Conservation (phyloP, 2,329 filamentous ascomycete species). For the Paraphaeosphaeria minitans region DNA sequence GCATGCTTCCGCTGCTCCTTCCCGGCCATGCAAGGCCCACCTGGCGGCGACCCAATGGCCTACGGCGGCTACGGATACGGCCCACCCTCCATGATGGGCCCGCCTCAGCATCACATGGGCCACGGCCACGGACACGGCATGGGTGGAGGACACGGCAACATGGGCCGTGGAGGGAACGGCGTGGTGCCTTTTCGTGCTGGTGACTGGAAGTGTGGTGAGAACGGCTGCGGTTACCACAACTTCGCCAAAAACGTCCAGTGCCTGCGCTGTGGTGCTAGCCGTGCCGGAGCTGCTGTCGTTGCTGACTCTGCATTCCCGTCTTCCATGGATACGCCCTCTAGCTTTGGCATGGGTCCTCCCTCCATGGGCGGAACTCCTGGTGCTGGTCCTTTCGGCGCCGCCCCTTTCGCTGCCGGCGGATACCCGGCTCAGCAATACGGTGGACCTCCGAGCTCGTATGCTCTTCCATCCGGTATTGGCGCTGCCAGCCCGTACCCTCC, state of each 20-base stretch:
- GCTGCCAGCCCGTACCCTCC: conserved; percentile 80
- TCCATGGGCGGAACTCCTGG: conserved; percentile 81
- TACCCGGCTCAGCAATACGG: conserved; percentile 80
- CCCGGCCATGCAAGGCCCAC: conserved; percentile 85
- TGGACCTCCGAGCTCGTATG: conserved; percentile 86
- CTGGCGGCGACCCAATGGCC: conserved; percentile 70
- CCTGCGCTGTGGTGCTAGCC: conserved; percentile 91
- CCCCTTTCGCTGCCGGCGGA: conserved; percentile 67
- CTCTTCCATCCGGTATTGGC: conserved; percentile 82
- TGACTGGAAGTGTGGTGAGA: conserved; percentile 98
- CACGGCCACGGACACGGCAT: conserved; percentile 51
- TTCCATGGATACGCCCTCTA: conserved; percentile 83
- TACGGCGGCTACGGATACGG: conserved; percentile 58
- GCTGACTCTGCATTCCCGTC: conserved; percentile 92
- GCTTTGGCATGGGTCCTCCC: conserved; percentile 82
- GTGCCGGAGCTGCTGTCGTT: conserved; percentile 90
- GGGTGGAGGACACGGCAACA: conserved; percentile 21
- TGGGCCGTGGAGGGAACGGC: conserved; percentile 73
- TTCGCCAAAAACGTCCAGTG: conserved; percentile 99
- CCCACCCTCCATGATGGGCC: conserved; percentile 66
- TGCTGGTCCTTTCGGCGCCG: conserved; percentile 72
- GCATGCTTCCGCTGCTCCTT: conserved; percentile 99
- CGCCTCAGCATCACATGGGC: conserved; percentile 71
- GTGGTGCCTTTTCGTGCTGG: conserved; percentile 97
- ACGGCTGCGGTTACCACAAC: conserved; percentile 98